Evolutionary conservation across 805 yeast species (phyloP).

Genomic region (Kurtzmaniella fragi): DNA sequence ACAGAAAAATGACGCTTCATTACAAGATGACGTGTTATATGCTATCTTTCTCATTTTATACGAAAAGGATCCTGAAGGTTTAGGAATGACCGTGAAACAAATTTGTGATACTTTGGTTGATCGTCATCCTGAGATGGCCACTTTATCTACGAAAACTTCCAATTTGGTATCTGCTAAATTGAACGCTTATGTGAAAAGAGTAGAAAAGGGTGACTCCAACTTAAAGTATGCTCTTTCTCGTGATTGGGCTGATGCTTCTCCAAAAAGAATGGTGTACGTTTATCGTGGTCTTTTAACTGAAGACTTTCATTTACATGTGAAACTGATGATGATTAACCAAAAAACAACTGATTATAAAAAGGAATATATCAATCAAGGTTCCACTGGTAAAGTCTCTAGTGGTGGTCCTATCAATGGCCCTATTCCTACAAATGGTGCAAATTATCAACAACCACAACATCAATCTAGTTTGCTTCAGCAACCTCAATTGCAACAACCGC

Average conservation of each 20-base stretch:
- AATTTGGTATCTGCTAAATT: conserved; percentile 77
- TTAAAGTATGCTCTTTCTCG: conserved; percentile 71
- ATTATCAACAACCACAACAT: background rate
- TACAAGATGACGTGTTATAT: conserved; percentile 71
- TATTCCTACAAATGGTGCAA: no score
- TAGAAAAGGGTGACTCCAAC: conserved; percentile 75
- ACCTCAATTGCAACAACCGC: background rate
- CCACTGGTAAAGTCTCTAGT: conserved; percentile 4
- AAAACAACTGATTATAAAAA: conserved; percentile 15
- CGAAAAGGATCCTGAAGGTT: conserved; percentile 62
- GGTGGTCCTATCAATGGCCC: no score
- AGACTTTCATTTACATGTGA: conserved; percentile 72
- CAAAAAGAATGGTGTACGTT: conserved; percentile 84
- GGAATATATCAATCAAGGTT: conserved; percentile 13
- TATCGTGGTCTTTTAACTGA: conserved; percentile 73
- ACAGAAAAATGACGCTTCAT: conserved; percentile 51
- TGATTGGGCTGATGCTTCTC: conserved; percentile 90
- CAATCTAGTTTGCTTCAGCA: background rate
- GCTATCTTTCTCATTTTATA: conserved; percentile 70
- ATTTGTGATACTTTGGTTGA: conserved; percentile 72
- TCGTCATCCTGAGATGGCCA: conserved; percentile 81
- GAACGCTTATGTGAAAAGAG: conserved; percentile 80
- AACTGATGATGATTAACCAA: conserved; percentile 54
- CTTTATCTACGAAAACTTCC: conserved; percentile 72
- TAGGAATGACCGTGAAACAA: conserved; percentile 88